A percentile compares a stretch with the other conserved stretches of the same genome.
phyloP scores from a whole-genome alignment of 106 monocot genomes.

The Allium cepa region DNA sequence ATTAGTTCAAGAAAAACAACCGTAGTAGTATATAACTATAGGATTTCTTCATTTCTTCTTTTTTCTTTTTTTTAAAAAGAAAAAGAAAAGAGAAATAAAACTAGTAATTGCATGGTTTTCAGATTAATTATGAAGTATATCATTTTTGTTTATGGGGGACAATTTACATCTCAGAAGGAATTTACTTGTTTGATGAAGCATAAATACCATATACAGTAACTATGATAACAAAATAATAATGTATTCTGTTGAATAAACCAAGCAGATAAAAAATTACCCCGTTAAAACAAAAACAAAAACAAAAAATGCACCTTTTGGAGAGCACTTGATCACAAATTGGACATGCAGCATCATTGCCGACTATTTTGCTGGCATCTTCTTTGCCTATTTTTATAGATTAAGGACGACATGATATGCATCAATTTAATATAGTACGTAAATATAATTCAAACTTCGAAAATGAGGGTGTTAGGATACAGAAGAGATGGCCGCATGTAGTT shows the following conservation, averaged over 20 bases:
- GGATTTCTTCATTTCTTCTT: neutral
- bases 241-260: no score
- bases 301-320: constrained; percentile 56
- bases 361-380: constrained; percentile 91
- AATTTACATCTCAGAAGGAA: no score
- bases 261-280: no score
- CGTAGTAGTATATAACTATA: no score
- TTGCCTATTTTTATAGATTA: constrained; percentile 49
- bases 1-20: no score
- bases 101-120: neutral
- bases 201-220: no score
- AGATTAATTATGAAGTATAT: neutral
- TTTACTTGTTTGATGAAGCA: no score
- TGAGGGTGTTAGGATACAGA: constrained; percentile 53
- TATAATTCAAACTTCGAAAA: constrained; percentile 2
- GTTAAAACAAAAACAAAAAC: neutral
- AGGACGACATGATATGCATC: constrained; percentile 1
- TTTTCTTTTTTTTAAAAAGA: neutral
- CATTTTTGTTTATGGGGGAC: no score
- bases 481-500: constrained; percentile 92
- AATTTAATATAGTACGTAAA: no score
- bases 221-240: no score
- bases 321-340: constrained; percentile 98
- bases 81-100: neutral
- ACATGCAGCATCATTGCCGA: constrained; percentile 86